Percentiles rank a stretch among this genome's conserved stretches.
These are phyloP conservation scores for Byssoonygena ceratinophila DNA, from an alignment of 2,329 filamentous ascomycete species.

Conservation along the genomic window DNA sequence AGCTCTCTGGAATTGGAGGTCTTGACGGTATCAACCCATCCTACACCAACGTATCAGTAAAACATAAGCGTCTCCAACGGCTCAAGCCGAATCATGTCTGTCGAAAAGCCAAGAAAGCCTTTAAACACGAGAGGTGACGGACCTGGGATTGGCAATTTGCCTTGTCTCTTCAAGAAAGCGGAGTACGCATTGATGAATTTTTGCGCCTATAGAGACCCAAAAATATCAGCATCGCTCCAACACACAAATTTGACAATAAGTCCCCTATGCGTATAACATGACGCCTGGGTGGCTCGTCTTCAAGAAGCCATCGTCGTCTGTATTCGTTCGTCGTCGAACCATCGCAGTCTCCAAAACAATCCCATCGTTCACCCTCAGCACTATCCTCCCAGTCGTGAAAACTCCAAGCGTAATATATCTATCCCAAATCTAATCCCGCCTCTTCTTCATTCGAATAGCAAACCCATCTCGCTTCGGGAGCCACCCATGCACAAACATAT, in stretches of 20 bases:
- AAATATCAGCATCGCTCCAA: constrained; percentile 10
- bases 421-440: neutral
- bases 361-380: too few species aligned
- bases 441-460: neutral
- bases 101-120: neutral
- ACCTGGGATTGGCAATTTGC: constrained; percentile 60
- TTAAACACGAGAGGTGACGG: constrained; percentile 29
- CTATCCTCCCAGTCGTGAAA: neutral
- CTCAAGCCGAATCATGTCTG: neutral
- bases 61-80: neutral
- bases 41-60: constrained; percentile 36
- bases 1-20: constrained; percentile 94
- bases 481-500: neutral
- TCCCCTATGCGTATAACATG: constrained; percentile 2
- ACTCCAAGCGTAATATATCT: neutral
- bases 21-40: constrained; percentile 99
- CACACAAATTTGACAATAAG: neutral
- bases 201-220: constrained; percentile 42
- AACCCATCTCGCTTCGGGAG: neutral
- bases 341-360: neutral
- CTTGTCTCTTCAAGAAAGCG: constrained; percentile 60
- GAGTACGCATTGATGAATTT: constrained; percentile 60
- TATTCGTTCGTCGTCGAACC: neutral
- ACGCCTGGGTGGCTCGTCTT: neutral
- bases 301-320: neutral